phyloP scores from a whole-genome alignment of 78 protist genomes.

The slime mould (Dictyostelium discoideum) region DNA sequence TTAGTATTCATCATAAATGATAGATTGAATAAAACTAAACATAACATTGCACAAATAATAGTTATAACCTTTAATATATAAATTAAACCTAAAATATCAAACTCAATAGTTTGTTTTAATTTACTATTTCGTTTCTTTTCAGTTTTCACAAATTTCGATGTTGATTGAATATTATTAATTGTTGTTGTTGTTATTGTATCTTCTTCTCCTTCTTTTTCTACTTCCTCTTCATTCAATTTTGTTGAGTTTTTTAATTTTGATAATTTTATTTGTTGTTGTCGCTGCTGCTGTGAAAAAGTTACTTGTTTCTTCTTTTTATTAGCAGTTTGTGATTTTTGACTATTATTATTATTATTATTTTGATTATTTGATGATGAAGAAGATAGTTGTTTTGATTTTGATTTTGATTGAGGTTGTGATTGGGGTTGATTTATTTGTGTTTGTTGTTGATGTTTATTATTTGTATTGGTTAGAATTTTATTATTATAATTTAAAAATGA shows the following conservation, averaged over 20 bases:
- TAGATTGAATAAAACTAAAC: not conserved
- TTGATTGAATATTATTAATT: not conserved
- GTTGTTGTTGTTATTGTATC: not conserved
- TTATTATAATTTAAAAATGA: slow-evolving; percentile 21
- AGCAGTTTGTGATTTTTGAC: not conserved
- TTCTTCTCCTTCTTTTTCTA: not conserved
- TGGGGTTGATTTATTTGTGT: not conserved
- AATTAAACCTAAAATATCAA: slow-evolving; percentile 1
- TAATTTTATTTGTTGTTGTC: not conserved
- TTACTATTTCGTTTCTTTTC: not conserved
- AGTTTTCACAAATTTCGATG: not conserved
- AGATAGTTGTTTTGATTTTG: not conserved
- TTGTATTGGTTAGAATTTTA: not conserved
- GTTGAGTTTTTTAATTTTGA: not conserved
- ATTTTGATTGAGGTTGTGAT: not conserved
- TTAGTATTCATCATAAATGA: not conserved
- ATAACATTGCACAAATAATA: not conserved
- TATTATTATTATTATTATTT: not conserved
- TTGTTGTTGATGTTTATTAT: not conserved
- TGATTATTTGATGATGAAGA: not conserved
- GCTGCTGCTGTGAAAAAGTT: not conserved
- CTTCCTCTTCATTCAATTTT: not conserved
- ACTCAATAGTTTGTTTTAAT: not conserved
- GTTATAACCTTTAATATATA: slow-evolving; percentile 9
- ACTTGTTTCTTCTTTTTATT: slow-evolving; percentile 30